Conservation (phyloP, 768 basidiomycete genomes). For the Suillus hirtellus region DNA sequence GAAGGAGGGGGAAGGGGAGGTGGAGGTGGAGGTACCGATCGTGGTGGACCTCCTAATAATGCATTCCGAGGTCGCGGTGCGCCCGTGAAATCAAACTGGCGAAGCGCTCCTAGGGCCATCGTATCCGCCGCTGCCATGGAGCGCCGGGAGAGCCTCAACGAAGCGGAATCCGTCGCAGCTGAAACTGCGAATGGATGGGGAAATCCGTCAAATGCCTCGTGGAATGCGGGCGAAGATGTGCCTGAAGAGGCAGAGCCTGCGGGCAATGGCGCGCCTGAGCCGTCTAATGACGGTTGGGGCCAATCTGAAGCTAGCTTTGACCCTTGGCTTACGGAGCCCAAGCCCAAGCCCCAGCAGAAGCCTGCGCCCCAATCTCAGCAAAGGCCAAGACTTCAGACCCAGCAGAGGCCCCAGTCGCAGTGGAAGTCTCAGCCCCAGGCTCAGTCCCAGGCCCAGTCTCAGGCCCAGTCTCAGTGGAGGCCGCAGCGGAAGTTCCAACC, state of each 20-base stretch:
- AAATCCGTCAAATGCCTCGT: conserved; percentile 15
- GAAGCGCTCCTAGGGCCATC: conserved; percentile 28
- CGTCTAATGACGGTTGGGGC: conserved; percentile 26
- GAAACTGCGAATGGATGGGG: conserved; percentile 23
- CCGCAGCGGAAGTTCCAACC: background rate
- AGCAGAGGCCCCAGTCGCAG: background rate
- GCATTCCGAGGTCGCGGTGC: conserved; percentile 31
- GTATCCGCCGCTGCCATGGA: conserved; percentile 27
- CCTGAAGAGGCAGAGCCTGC: conserved; percentile 11
- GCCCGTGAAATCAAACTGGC: conserved; percentile 33
- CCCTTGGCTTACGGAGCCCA: conserved; percentile 21
- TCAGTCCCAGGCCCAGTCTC: background rate
- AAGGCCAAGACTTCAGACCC: background rate
- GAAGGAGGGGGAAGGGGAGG: conserved; percentile 9
- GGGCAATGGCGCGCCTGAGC: conserved; percentile 8
- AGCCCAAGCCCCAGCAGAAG: background rate
- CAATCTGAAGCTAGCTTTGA: conserved; percentile 21
- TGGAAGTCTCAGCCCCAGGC: background rate
- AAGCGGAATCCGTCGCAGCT: background rate
- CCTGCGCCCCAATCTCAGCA: background rate
- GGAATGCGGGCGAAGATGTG: conserved; percentile 6
- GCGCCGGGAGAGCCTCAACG: conserved; percentile 21
- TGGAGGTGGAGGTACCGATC: conserved; percentile 4
- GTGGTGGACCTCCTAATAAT: conserved; percentile 10
- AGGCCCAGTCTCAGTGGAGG: background rate